Percentiles rank a stretch among this genome's conserved stretches.
These are phyloP conservation scores for Penicillium fimorum DNA, from an alignment of 495 filamentous ascomycete genomes.

Conservation along the genomic window DNA sequence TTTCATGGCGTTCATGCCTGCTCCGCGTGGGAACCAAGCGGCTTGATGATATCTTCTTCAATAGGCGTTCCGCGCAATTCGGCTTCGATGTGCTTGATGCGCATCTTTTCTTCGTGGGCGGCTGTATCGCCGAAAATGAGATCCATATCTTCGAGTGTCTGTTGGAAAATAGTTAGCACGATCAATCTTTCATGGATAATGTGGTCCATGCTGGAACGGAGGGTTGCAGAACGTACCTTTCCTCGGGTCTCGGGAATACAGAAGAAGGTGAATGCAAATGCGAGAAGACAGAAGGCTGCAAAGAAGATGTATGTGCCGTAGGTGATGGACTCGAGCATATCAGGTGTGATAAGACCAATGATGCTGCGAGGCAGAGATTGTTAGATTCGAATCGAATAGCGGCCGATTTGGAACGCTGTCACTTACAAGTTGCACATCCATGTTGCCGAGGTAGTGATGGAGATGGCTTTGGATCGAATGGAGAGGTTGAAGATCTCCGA, in stretches of 20 bases:
- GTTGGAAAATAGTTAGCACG: background rate
- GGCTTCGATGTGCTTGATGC: slow-evolving; percentile 69
- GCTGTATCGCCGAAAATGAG: slow-evolving; percentile 72
- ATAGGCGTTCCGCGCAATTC: slow-evolving; percentile 52
- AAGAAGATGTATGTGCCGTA: slow-evolving; percentile 84
- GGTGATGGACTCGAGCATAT: slow-evolving; percentile 66
- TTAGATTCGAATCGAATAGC: slow-evolving; percentile 1
- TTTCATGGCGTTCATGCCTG: background rate
- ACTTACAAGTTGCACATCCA: slow-evolving; percentile 47
- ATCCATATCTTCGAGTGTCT: slow-evolving; percentile 61
- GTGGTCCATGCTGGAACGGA: background rate
- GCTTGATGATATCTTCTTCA: slow-evolving; percentile 31
- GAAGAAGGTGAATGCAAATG: slow-evolving; percentile 57
- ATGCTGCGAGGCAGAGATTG: slow-evolving; percentile 36
- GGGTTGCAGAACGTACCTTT: slow-evolving; percentile 27
- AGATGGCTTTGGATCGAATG: slow-evolving; percentile 40
- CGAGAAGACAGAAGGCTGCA: slow-evolving; percentile 65
- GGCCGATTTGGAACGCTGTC: background rate
- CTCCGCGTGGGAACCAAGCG: slow-evolving; percentile 28
- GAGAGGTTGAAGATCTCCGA: slow-evolving; percentile 44
- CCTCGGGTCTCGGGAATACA: slow-evolving; percentile 62
- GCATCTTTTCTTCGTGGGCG: slow-evolving; percentile 67
- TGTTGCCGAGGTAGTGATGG: slow-evolving; percentile 40
- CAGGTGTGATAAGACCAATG: slow-evolving; percentile 72
- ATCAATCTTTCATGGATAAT: background rate